Base-by-base conservation (phyloP, 2,329 filamentous ascomycete genomes). In the Microdochium nivale region DNA sequence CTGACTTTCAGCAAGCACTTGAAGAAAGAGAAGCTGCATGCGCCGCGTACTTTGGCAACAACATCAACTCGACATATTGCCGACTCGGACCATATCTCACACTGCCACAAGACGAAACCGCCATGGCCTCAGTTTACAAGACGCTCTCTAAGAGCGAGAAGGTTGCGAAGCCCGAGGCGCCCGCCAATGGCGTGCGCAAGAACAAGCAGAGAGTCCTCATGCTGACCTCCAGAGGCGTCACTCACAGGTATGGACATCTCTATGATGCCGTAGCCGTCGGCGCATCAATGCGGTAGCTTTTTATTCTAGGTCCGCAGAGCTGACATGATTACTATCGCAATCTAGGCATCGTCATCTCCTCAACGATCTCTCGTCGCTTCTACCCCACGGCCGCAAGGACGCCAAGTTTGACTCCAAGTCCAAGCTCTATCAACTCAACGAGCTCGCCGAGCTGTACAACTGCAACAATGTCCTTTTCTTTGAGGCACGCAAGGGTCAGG, bases 341-440 rank as follows among this genome's bases (percentile, higher is more conserved):
- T 54, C 37, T 60, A 95, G 92, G 69, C 94, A 96, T 70, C 87
- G 94, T 44, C 94, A 99, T 72, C 78, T 99, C 44, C 79, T 99
- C 56, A 88, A 91, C 64, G 94, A 99, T 65, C 78, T 99, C 48
- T 83, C 90, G 53, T 80, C 87, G 27, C 84, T 99, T 70, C 84
- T 99, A 58, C 94, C 94, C 2, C 94, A 99, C 68, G 85, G 86
- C 58, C 84, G 90, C 65, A 96, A 95, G 74, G 94, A 99, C 67
- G 90, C 88, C 61, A 99, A 99, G 72, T 88, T 96, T 59, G 94
- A 99, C 69, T 94, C 90, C 50, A 97, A 97, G 73, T 91, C 88
- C 35, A 90, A 94, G 75, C 79, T 90, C 60, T 79, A 83, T 78
- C 76, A 87, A 66, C 80, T 95, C 49, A 94, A 94, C 71, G 88